These are phyloP conservation scores for Colletotrichum navitas DNA, from an alignment of 2,329 filamentous ascomycete species.

Conservation along the genomic window DNA sequence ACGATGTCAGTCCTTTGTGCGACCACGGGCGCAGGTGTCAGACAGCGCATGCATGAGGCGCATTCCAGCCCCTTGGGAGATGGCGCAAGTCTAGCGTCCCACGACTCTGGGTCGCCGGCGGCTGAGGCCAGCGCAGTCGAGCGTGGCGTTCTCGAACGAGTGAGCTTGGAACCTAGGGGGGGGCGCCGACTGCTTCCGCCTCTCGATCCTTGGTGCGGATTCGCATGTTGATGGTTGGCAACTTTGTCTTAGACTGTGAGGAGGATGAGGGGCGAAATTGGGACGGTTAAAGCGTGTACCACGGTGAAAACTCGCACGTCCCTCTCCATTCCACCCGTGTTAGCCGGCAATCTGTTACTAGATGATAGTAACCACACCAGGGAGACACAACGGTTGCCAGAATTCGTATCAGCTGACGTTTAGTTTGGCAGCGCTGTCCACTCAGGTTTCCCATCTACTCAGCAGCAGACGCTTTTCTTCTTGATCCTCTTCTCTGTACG, in stretches of 20 bases:
- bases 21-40: background rate
- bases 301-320: background rate
- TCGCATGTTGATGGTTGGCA: background rate
- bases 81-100: background rate
- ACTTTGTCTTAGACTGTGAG: background rate
- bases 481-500: background rate
- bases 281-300: background rate
- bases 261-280: background rate
- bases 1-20: background rate
- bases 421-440: background rate
- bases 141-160: background rate
- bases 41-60: background rate
- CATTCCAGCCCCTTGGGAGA: background rate
- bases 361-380: background rate
- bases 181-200: no score
- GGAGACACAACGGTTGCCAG: background rate
- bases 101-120: background rate
- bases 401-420: background rate
- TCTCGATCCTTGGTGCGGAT: background rate
- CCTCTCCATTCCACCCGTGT: background rate
- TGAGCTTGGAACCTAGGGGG: background rate
- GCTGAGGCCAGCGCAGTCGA: background rate
- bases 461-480: background rate
- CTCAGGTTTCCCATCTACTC: background rate
- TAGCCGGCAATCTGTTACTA: background rate